Conservation (phyloP, 2,329 filamentous ascomycete species). For the Beauveria sp. region DNA sequence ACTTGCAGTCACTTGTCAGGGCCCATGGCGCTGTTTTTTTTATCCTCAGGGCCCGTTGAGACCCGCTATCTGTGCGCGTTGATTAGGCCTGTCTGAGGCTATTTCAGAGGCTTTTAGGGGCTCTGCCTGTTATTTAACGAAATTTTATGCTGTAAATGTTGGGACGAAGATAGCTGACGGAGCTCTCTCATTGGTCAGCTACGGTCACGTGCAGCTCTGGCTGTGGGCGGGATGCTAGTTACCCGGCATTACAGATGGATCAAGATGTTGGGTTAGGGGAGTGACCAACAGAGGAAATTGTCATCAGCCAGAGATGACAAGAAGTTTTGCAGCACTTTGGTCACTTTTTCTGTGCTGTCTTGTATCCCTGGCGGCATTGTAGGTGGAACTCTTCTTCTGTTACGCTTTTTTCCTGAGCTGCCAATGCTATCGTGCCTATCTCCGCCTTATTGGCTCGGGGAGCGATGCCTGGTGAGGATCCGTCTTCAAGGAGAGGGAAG, state of each 20-base stretch:
- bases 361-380: too few species aligned
- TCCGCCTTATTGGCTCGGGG: too few species aligned
- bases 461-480: too few species aligned
- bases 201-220: not conserved
- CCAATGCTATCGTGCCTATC: too few species aligned
- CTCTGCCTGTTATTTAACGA: not conserved
- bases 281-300: not conserved
- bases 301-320: not conserved
- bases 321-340: too few species aligned
- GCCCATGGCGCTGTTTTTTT: not conserved
- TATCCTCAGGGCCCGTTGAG: not conserved
- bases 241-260: conserved; percentile 5
- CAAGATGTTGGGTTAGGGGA: conserved; percentile 11
- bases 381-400: too few species aligned
- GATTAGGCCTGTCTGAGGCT: not conserved
- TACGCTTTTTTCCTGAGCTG: too few species aligned
- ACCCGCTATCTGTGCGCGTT: not conserved
- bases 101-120: not conserved
- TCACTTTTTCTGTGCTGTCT: too few species aligned
- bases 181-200: not conserved
- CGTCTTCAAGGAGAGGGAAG: too few species aligned
- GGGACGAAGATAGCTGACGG: conserved; percentile 6
- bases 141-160: conserved; percentile 8
- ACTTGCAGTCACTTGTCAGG: not conserved
- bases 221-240: not conserved